Conservation (phyloP, 2,329 filamentous ascomycete genomes). For the Phyllosticta citrichinensis region DNA sequence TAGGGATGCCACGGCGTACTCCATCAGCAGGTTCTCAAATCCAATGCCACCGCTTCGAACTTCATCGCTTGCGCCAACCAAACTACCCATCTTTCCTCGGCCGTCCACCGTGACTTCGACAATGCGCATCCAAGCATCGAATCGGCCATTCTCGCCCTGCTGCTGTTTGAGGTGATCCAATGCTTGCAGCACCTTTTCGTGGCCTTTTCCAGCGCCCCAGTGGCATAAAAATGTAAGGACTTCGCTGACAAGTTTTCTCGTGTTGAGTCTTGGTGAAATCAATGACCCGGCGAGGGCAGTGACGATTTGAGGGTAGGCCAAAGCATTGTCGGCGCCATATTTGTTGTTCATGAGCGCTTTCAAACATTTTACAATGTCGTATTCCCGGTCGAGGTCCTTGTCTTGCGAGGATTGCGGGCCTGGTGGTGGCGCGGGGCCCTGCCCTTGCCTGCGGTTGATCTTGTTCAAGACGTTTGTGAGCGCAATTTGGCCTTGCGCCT, state of each 20-base stretch:
- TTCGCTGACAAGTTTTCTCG: constrained; percentile 89
- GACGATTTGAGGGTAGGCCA: constrained; percentile 81
- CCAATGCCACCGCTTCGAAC: constrained; percentile 91
- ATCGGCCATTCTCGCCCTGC: constrained; percentile 85
- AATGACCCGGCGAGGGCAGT: constrained; percentile 78
- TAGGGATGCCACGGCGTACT: constrained; percentile 91
- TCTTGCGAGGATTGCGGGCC: constrained; percentile 46
- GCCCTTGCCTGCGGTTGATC: constrained; percentile 77
- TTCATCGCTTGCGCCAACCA: constrained; percentile 94
- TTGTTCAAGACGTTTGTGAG: constrained; percentile 88
- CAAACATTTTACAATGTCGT: constrained; percentile 94
- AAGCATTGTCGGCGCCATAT: constrained; percentile 91
- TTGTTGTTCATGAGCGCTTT: constrained; percentile 99
- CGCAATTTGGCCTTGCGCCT: constrained; percentile 93
- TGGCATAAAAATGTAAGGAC: constrained; percentile 93
- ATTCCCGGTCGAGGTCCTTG: constrained; percentile 80
- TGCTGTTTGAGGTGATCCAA: constrained; percentile 84
- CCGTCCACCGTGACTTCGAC: constrained; percentile 96
- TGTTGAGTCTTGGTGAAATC: constrained; percentile 80
- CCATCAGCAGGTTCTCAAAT: constrained; percentile 98
- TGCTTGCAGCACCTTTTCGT: constrained; percentile 86
- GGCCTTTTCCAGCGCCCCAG: constrained; percentile 81
- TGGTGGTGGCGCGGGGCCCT: constrained; percentile 57
- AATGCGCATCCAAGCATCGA: constrained; percentile 97
- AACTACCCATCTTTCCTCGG: constrained; percentile 95